These are phyloP conservation scores for Alternaria ventricosa DNA, from an alignment of 2,329 filamentous ascomycete genomes.

Conservation along the genomic window DNA sequence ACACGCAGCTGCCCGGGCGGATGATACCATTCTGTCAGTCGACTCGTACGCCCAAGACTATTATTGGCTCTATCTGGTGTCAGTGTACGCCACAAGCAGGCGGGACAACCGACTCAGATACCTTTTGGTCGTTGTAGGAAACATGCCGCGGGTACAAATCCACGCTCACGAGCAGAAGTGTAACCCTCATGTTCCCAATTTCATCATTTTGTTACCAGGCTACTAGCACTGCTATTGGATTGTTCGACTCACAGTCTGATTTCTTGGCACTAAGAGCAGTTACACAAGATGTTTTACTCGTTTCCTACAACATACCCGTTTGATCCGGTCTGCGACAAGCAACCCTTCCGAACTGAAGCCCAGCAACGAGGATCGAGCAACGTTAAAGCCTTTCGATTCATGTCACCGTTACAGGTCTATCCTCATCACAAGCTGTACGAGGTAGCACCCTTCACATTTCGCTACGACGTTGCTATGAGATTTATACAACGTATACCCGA, in stretches of 20 bases:
- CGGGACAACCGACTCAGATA: not conserved
- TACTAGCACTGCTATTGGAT: not conserved
- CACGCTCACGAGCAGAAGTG: not conserved
- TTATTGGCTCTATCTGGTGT: not conserved
- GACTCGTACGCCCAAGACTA: not conserved
- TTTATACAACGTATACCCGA: not conserved
- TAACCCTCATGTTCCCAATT: not conserved
- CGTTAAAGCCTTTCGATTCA: not conserved
- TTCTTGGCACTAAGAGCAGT: not conserved
- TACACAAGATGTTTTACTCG: not conserved
- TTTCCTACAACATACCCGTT: not conserved
- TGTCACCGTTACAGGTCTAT: not conserved
- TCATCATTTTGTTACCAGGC: not conserved
- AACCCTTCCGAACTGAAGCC: not conserved
- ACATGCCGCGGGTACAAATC: not conserved
- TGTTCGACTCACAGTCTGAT: not conserved
- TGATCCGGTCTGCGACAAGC: not conserved
- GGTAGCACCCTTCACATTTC: not conserved
- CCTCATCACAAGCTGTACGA: not conserved
- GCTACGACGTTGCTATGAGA: not conserved
- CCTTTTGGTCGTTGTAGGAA: not conserved
- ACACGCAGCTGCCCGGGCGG: not conserved
- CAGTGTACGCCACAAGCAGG: slow-evolving; percentile 1
- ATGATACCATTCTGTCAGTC: not conserved
- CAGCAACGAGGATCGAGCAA: not conserved